Conservation (phyloP, 805 yeast genomes). For the Candida boidinii region DNA sequence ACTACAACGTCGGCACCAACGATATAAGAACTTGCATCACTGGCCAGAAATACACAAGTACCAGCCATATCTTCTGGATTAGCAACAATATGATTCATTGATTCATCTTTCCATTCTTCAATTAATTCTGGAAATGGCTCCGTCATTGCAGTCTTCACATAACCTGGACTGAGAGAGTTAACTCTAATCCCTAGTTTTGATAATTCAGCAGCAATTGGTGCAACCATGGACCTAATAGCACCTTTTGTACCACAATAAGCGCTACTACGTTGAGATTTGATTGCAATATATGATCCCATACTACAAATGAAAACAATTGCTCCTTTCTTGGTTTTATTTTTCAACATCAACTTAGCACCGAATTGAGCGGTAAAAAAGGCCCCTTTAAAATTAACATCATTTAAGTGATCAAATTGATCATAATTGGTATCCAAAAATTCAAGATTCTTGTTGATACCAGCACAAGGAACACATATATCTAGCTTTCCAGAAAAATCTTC, state of each 20-base stretch:
- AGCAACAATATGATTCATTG: conserved; percentile 31
- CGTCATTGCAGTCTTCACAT: conserved; percentile 34
- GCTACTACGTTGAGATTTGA: conserved; percentile 35
- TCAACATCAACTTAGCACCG: conserved; percentile 11
- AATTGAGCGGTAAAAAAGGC: conserved; percentile 26
- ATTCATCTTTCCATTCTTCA: conserved; percentile 10
- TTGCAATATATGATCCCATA: conserved; percentile 42
- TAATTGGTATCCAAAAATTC: conserved; percentile 5
- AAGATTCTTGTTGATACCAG: conserved; percentile 5
- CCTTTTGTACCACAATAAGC: conserved; percentile 37
- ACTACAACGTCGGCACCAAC: conserved; percentile 37
- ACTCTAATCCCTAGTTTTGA: conserved; percentile 34
- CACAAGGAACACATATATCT: conserved; percentile 3
- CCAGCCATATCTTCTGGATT: conserved; percentile 38
- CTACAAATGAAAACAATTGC: conserved; percentile 22
- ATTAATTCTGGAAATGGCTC: conserved; percentile 10
- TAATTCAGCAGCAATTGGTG: conserved; percentile 37
- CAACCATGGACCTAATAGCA: conserved; percentile 34
- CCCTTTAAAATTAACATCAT: conserved; percentile 33
- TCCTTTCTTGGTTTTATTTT: conserved; percentile 7
- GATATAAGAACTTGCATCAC: conserved; percentile 39
- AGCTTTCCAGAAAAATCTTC: conserved; percentile 2
- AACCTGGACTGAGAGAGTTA: conserved; percentile 39
- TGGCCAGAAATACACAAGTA: conserved; percentile 38
- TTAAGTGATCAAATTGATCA: conserved; percentile 7